Evolutionary conservation across 768 basidiomycete species (phyloP), one percentile per base, ranked within the genome.

Genomic region (Panus rudis): DNA sequence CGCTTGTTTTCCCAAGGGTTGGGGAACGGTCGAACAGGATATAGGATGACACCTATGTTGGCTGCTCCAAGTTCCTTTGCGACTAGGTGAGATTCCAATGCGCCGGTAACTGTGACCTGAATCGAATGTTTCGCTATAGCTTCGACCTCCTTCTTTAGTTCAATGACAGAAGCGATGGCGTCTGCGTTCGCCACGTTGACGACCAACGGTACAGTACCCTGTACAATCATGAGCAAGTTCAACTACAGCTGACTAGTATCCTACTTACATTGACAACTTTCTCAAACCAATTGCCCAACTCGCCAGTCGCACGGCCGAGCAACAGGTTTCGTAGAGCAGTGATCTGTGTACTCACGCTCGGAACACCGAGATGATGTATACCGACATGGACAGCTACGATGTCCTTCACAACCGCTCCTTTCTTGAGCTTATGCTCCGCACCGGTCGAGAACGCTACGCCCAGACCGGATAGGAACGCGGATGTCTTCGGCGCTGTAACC

Each of bases 21-120:
- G 0, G 92, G 92, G 69, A 82, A 90, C 4, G 88, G 72, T 41
- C 87, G 66, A 2, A 79, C 66, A 10, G 83, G 81, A 4, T 69
- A 61, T 19, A 89, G 53, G 50, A 93, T 76, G 24, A 92, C 76
- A 19, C 87, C 86, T 32, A 91, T 66, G 12, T 71, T 65, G 2
- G 84, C 80, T 20, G 68, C 65, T 1, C 78, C 83, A 21, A 93
- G 71, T 49, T 89, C 74, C 41, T 76, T 68, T 1, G 88, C 90
- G 19, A 93, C 63, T 8, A 88, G 58, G 57, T 84, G 81, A 0
- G 81, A 82, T 54, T 90, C 85, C 2, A 70, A 63, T 1, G 74
- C 87, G 35, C 80, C 76, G 3, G 64, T 51, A 45, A 83, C 67
- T 11, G 74, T 75, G 47, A 81, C 51, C 45, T 65, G 63, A 42